Base-by-base conservation (phyloP, 2,329 filamentous ascomycete genomes). In the Grosmannia penicillata region DNA sequence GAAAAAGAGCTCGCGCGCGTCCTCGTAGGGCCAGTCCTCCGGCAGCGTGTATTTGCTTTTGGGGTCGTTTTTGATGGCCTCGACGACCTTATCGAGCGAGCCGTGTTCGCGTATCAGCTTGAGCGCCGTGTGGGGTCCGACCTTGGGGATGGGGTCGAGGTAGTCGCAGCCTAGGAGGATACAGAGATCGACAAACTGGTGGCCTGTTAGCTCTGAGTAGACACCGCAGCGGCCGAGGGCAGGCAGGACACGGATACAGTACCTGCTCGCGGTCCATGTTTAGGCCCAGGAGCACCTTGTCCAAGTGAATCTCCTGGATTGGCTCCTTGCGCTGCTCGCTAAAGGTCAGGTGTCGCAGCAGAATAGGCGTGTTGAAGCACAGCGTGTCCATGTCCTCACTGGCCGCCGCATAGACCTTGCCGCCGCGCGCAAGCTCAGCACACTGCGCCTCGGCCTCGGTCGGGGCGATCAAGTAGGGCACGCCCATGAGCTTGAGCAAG, bases 351-450 rank as follows among this genome's bases (percentile, higher is more conserved):
- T 98, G 87, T 36, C 91, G 74, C 46, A 98, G 64, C 33, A 98
- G 64, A 42, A 98, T 87, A 0, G 91, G 91, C 37, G 87, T 72
- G 52, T 95, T 78, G 59, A 98, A 98, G 53, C 89, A 96, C 39
- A 98, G 65, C 0, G 91, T 98, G 55, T 98, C 91, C 91, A 98
- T 98, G 61, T 98, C 91, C 61, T 98, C 91, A 47, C 83, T 93
- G 3, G 91, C 91, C 17, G 91, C 91, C 4, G 87, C 91, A 56
- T 93, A 98, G 37, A 98, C 91, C 62, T 96, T 96, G 27, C 86
- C 89, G 6, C 83, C 87, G 44, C 81, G 70, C 1, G 91, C 91
- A 44, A 98, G 68, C 29, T 79, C 81, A 4, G 91, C 91, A 56
- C 91, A 98, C 57, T 98, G 91, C 2, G 91, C 91, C 63, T 98